Base-by-base conservation (phyloP, 176 grass and related monocot genomes). In the Microstegium vimineum region DNA sequence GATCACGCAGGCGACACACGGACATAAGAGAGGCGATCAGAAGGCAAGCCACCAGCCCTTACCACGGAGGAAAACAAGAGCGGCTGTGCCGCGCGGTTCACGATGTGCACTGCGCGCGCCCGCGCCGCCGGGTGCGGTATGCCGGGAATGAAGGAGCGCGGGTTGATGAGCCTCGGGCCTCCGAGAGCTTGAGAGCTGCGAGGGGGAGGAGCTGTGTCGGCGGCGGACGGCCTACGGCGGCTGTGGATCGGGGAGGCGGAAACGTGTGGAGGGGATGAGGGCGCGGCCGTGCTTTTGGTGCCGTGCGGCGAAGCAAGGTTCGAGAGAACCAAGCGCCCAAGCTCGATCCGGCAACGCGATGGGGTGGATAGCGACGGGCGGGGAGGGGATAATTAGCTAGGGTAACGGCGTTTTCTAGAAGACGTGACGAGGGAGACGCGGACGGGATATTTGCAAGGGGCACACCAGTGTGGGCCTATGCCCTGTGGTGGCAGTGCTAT, bases 181-280 rank as follows among this genome's bases (percentile, higher is more conserved):
- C 49, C 40, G 67, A 51, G 11, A 6, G 70, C 15, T 35, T 60
- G 31, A 49, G 37, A 10, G 15, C 0, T 16, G 61, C 27, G 17
- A 14, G 6, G 35, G 17, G 7, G 31, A 20, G 26, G 67, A 37
- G 22, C 7, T 27, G 77, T 51, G 87, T 81, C 82, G 77, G 77
- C 76, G 61, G 35, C 77, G n/a, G n/a, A n/a, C n/a, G 6, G 46
- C 23, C 13, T 1, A 60, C 56, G 35, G 66, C 51, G 15, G 46
- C 23, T 33, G 36, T 56, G 81, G 76, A 68, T 62, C 71, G 79
- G 57, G n/a, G 61, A 64, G 74, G 65, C 23, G 62, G 7, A 82
- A 81, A 82, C 88, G 88, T 90, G 83, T 82, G 88, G 83, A 78
- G 45, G 78, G 65, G 83, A 47, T 73, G 70, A 47, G 65, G 18